A percentile compares a stretch with the other conserved stretches of the same genome.
Evolutionary conservation across 805 yeast species (phyloP).

Genomic region (Sugiyamaella valdiviana): DNA sequence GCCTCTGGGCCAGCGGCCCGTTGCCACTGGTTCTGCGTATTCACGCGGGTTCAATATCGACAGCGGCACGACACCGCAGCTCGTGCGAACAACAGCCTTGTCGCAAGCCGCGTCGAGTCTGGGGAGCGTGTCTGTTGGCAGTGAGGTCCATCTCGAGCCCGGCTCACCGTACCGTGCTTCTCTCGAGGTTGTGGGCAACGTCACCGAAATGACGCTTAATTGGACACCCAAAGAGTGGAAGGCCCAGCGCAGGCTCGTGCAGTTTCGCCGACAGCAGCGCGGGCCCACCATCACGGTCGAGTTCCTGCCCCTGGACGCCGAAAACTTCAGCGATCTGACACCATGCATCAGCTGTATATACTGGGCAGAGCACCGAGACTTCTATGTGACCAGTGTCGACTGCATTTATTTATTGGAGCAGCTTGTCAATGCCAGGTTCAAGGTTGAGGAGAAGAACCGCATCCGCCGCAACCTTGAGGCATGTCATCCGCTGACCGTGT

Average conservation of each 20-base stretch:
- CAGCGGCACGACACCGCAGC: conserved; percentile 16
- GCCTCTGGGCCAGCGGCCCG: not conserved
- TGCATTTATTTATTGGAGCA: conserved; percentile 51
- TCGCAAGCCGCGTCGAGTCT: conserved; percentile 22
- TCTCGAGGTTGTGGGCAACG: conserved; percentile 27
- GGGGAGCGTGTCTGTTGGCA: conserved; percentile 8
- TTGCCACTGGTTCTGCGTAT: not conserved
- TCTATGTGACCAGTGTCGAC: conserved; percentile 61
- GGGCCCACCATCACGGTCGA: conserved; percentile 34
- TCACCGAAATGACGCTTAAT: conserved; percentile 35
- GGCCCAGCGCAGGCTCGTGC: conserved; percentile 44
- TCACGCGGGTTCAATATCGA: not conserved
- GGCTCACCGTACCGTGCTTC: conserved; percentile 22
- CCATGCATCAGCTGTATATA: conserved; percentile 54
- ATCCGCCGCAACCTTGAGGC: conserved; percentile 62
- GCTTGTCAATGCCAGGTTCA: conserved; percentile 48
- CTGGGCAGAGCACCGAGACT: conserved; percentile 45
- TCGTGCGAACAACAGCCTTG: conserved; percentile 24
- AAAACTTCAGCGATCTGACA: conserved; percentile 35
- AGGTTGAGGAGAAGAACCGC: conserved; percentile 64
- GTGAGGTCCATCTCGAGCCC: conserved; percentile 4
- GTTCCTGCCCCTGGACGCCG: conserved; percentile 35
- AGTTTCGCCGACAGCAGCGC: conserved; percentile 37
- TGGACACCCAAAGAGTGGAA: conserved; percentile 45
- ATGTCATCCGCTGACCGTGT: conserved; percentile 53